Percentiles rank a stretch among this genome's conserved stretches.
Conservation (phyloP, 371 early-diverging fungal species). For the Dichotomocladium elegans region DNA sequence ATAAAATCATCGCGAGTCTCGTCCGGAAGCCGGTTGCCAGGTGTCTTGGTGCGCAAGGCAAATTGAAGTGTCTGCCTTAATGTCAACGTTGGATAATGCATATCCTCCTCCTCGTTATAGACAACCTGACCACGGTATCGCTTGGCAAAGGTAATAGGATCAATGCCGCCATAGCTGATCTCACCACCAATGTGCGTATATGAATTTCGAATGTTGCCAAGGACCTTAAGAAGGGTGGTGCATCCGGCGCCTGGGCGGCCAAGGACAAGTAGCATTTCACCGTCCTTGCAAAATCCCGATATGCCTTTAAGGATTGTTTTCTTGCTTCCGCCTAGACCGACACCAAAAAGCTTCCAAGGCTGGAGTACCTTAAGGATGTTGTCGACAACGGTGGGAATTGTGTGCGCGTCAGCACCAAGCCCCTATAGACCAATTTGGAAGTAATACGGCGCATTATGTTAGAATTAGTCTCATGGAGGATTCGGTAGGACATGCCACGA, state of each 20-base stretch:
- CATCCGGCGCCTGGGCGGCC: conserved; percentile 54
- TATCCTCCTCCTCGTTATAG: conserved; percentile 51
- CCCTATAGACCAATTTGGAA: conserved; percentile 12
- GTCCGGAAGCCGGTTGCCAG: conserved; percentile 22
- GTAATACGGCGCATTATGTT: not conserved
- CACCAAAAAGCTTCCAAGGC: conserved; percentile 23
- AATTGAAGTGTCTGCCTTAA: conserved; percentile 47
- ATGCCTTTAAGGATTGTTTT: conserved; percentile 27
- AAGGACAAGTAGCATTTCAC: conserved; percentile 54
- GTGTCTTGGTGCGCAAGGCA: conserved; percentile 47
- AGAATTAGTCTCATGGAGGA: too few relatives aligned
- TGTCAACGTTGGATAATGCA: conserved; percentile 30
- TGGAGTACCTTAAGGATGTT: conserved; percentile 7
- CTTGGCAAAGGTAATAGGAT: conserved; percentile 28
- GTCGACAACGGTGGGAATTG: conserved; percentile 26
- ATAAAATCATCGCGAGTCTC: conserved; percentile 18
- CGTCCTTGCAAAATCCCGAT: conserved; percentile 40
- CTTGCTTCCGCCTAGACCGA: conserved; percentile 6
- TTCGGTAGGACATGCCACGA: not conserved
- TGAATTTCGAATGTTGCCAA: conserved; percentile 38
- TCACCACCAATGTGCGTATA: conserved; percentile 37
- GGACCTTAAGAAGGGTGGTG: conserved; percentile 41
- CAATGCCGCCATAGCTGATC: conserved; percentile 38
- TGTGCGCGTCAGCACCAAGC: conserved; percentile 36
- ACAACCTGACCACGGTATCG: conserved; percentile 43